Conservation (phyloP, 176 grass and related monocot species). For the Rhynchospora pubera region DNA sequence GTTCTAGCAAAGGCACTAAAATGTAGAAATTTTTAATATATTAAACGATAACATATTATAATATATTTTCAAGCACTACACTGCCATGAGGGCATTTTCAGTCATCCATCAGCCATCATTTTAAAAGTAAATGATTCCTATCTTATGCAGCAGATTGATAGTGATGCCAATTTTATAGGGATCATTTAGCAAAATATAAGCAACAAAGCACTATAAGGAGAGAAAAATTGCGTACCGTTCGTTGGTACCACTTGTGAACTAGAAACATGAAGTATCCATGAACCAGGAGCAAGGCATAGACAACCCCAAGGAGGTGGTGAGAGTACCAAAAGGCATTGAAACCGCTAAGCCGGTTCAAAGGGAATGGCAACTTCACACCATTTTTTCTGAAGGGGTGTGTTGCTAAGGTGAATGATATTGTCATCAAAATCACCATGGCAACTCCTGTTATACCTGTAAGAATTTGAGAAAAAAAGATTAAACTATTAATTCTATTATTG, state of each 20-base stretch:
- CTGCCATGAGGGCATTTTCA: not conserved
- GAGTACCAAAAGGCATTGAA: constrained; percentile 99
- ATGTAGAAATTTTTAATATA: not conserved
- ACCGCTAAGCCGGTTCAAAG: constrained; percentile 59
- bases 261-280: constrained; percentile 94
- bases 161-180: not conserved
- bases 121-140: constrained; percentile 1
- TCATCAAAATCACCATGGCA: constrained; percentile 74
- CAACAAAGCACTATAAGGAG: not conserved
- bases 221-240: constrained; percentile 52
- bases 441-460: constrained; percentile 50
- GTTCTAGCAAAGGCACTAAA: not conserved
- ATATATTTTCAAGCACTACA: not conserved
- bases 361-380: constrained; percentile 43
- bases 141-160: not conserved
- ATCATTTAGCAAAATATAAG: not conserved
- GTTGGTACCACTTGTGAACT: constrained; percentile 65
- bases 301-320: constrained; percentile 78
- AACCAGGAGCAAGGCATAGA: constrained; percentile 57
- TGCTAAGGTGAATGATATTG: constrained; percentile 84
- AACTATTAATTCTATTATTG: not conserved
- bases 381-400: constrained; percentile 93
- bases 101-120: not conserved
- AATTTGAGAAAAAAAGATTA: not conserved
- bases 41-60: not conserved